Evolutionary conservation across 192 early-diverging fungal genomes (phyloP), one percentile per base, ranked within the genome.

Genomic region (Rhizoclosmatium sp.): DNA sequence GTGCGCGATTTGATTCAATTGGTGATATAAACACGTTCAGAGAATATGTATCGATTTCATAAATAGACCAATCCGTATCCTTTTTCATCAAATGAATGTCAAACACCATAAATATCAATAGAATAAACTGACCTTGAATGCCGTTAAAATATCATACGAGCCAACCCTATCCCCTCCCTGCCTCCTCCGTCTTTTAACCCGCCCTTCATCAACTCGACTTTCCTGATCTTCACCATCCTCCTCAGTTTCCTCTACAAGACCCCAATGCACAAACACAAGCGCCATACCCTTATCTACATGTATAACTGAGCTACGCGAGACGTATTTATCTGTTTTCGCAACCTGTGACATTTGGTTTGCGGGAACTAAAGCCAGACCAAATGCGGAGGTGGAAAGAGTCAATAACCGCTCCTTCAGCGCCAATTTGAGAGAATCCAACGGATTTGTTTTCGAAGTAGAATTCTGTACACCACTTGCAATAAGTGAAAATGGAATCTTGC

Each of bases 41-140:
- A 69, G 67, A 69, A 45, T 49, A 10, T 7, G 39, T 14, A 45
- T n/a, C 10, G 14, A 69, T 12, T 69, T 69, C 67, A 42, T n/a
- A 3, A 23, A 69, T 49, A 40, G 67, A 47, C 41, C 23, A 69
- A 46, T 69, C 46, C 4, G 67, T 54, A 16, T 54, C 51, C 51
- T 54, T 54, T 16, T 7, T 12, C 5, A 54, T 12, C 5, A 54
- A 54, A 31, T 31, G 31, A 31, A 31, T 31, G 0, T 31, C 31
- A 31, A 31, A 31, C 31, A 31, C 31, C 31, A 31, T 31, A 31
- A 31, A 3, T n/a, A 59, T 59, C 1, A 2, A 59, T 59, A n/a
- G 56, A n/a, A 14, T n/a, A 59, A 14, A 21, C 31, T 40, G 10
- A 64, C 62, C 62, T 64, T 41, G 62, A 64, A 64, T 10, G 31